Percentiles rank a stretch among this genome's conserved stretches.
These are phyloP conservation scores for Rachicladosporium sp. DNA, from an alignment of 2,329 filamentous ascomycete genomes.

Conservation along the genomic window DNA sequence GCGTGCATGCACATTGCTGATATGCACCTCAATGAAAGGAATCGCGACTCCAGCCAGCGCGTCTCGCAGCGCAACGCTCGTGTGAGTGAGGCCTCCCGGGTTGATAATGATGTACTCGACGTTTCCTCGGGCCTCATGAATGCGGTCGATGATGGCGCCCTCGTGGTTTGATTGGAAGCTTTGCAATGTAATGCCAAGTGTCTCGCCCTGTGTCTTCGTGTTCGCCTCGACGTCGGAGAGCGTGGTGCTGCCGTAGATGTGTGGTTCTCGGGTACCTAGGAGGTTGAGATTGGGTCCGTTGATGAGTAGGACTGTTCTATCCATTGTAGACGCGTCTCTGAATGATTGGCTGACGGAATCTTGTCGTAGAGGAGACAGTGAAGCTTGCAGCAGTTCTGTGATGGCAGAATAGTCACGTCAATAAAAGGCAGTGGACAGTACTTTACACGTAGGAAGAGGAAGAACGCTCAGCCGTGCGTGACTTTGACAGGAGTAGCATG, in stretches of 20 bases:
- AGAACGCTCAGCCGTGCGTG: no score
- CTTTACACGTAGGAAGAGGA: no score
- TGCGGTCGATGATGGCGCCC: slow-evolving; percentile 59
- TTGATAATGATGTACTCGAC: slow-evolving; percentile 63
- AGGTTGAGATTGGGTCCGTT: slow-evolving; percentile 79
- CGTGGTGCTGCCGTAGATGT: slow-evolving; percentile 59
- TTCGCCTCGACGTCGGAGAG: slow-evolving; percentile 48
- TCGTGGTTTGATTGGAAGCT: slow-evolving; percentile 69
- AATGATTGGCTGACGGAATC: no score
- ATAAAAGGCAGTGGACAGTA: no score
- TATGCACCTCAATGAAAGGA: slow-evolving; percentile 67
- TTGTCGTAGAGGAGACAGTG: no score
- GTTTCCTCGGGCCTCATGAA: slow-evolving; percentile 51
- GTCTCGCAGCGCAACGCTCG: slow-evolving; percentile 61
- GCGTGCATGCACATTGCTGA: slow-evolving; percentile 60
- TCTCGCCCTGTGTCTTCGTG: slow-evolving; percentile 38
- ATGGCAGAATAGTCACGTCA: no score
- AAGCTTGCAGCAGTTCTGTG: no score
- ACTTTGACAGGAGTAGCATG: no score
- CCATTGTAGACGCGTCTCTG: slow-evolving; percentile 7
- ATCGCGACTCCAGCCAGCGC: slow-evolving; percentile 56
- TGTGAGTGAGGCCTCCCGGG: slow-evolving; percentile 63
- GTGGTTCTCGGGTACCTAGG: slow-evolving; percentile 60
- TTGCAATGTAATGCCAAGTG: slow-evolving; percentile 39
- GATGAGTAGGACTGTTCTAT: slow-evolving; percentile 52